Evolutionary conservation across 176 grass and related monocot species (phyloP), one percentile per base, ranked within the genome.

Genomic region (Tillandsia fasciculata): DNA sequence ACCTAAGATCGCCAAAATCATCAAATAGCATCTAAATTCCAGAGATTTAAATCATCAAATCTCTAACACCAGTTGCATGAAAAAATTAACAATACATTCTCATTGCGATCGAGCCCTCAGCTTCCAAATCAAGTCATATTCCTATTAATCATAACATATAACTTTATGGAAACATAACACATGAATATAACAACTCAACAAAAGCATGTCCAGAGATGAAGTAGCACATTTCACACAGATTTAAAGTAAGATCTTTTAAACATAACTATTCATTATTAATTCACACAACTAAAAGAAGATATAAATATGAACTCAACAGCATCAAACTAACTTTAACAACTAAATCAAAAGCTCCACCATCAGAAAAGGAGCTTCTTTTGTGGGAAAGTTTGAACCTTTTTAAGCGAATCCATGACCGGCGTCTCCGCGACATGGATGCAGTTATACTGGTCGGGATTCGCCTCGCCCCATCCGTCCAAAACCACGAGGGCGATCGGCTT

Each of bases 401-500:
- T 99, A 33, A 99, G 89, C 22, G 89, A 99, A 78, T 99, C 89
- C 94, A 93, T 93, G 71, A 83, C 74, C 12, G 86, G 89, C 50
- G 94, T 99, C 58, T 93, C 57, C 24, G 94, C 94, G 68, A 85
- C 82, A 73, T 93, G 87, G 77, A 93, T 99, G 82, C 89, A 99
- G 69, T 93, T 99, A 77, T 82, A 93, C 82, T 93, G 1, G 74
- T 99, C 87, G 42, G 87, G 69, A 69, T 72, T 90, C 47, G 89
- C 89, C 77, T 99, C 89, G 14, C 94, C 94, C 94, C 89, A 99
- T 11, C 89, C 94, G 63, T 93, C 89, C 61, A 90, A 83, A 63
- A 99, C 87, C 64, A 99, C 81, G 63, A 87, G 76, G 73, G 73
- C 79, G 15, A 91, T 79, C 65, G 84, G 64, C 73, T 80, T 91